Evolutionary conservation across 2,329 filamentous ascomycete species (phyloP).

Genomic region (Aspergillus sp.): DNA sequence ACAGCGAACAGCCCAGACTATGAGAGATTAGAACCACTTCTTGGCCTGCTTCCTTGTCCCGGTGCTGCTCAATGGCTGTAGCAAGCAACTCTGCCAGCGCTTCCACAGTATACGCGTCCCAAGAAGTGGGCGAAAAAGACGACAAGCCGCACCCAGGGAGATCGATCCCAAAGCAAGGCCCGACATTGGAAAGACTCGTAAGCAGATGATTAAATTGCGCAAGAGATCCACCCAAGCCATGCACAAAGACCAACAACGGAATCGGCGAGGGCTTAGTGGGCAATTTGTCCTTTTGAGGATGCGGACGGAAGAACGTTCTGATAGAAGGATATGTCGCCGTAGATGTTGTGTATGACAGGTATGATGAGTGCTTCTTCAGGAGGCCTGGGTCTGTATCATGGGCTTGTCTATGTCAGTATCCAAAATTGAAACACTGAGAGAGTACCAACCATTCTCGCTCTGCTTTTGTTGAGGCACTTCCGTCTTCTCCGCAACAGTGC

Average conservation of each 20-base stretch:
- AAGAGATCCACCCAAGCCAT: slow-evolving; percentile 88
- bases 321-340: slow-evolving; percentile 71
- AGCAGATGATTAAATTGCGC: slow-evolving; percentile 84
- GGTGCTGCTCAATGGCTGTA: slow-evolving; percentile 71
- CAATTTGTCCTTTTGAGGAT: slow-evolving; percentile 79
- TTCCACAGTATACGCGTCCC: slow-evolving; percentile 77
- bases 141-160: slow-evolving; percentile 88
- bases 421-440: neutral
- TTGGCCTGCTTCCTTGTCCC: slow-evolving; percentile 66
- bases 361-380: slow-evolving; percentile 72
- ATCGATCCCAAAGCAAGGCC: slow-evolving; percentile 84
- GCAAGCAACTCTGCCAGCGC: slow-evolving; percentile 75
- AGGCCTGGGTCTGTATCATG: slow-evolving; percentile 71
- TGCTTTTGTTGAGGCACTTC: slow-evolving; percentile 28
- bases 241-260: slow-evolving; percentile 85
- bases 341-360: slow-evolving; percentile 71
- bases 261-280: slow-evolving; percentile 71
- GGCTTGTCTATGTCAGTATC: slow-evolving; percentile 27
- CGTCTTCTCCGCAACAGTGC: slow-evolving; percentile 22
- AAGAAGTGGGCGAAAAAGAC: slow-evolving; percentile 67
- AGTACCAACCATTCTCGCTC: slow-evolving; percentile 32
- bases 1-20: slow-evolving; percentile 83
- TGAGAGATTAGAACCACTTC: slow-evolving; percentile 80
- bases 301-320: slow-evolving; percentile 79
- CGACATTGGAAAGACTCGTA: slow-evolving; percentile 77